Conservation (phyloP, 352 stramenopile genomes). For the Globisporangium apiculatum region DNA sequence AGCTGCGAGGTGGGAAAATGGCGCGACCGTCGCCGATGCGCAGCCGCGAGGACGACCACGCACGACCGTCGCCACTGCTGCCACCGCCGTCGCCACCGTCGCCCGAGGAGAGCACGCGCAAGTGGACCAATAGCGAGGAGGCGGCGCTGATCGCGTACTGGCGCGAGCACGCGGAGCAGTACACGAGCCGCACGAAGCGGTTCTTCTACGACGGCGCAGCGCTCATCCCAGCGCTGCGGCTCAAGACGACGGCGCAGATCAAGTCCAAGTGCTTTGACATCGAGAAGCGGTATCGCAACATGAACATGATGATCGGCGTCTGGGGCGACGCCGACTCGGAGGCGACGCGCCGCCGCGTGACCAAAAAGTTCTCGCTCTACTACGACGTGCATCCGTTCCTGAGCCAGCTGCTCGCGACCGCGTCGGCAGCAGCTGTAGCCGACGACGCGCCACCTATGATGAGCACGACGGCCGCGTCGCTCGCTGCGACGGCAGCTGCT, state of each 20-base stretch:
- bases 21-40: background rate
- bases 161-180: conserved; percentile 12
- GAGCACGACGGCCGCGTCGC: background rate
- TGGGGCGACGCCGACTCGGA: background rate
- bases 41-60: background rate
- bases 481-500: background rate
- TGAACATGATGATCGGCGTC: conserved; percentile 4
- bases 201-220: conserved; percentile 14
- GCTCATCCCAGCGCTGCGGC: conserved; percentile 9
- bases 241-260: conserved; percentile 13
- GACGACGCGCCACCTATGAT: background rate
- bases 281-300: conserved; percentile 16
- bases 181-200: conserved; percentile 12
- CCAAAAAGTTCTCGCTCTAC: conserved; percentile 16
- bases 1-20: background rate
- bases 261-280: conserved; percentile 18
- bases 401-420: background rate
- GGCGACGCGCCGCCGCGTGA: conserved; percentile 5
- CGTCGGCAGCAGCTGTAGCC: too few relatives aligned
- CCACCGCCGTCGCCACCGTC: background rate
- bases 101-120: conserved; percentile 9
- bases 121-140: conserved; percentile 13
- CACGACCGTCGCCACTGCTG: background rate
- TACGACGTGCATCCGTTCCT: conserved; percentile 16
- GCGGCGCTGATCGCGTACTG: conserved; percentile 12